A percentile compares a stretch with the other conserved stretches of the same genome.
phyloP scores from a whole-genome alignment of 345 rosid species.

The Melastoma malabathricum region DNA sequence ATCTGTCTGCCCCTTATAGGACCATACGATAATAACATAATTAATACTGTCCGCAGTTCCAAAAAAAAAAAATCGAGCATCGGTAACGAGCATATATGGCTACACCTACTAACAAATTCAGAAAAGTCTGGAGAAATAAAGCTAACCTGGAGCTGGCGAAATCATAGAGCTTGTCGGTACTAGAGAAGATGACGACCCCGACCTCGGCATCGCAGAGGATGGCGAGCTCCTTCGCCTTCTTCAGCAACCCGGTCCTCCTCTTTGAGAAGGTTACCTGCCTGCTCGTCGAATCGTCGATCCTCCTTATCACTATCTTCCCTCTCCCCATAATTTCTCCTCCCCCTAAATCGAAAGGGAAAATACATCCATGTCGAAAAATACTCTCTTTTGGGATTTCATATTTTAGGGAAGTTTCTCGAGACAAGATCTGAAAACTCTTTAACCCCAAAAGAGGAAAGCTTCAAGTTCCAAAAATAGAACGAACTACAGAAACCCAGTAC shows the following conservation, averaged over 20 bases:
- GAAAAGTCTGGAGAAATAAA: conserved; percentile 1
- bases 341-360: background rate
- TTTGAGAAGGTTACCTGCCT: conserved; percentile 54
- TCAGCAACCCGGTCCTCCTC: conserved; percentile 37
- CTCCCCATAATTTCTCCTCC: conserved; percentile 29
- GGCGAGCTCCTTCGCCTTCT: conserved; percentile 47
- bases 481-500: no score
- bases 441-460: no score
- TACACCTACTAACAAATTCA: background rate
- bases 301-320: conserved; percentile 47
- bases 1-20: no score
- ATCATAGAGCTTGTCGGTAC: conserved; percentile 40
- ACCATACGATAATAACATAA: no score
- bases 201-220: conserved; percentile 48
- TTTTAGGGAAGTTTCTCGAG: no score
- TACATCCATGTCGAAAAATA: background rate
- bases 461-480: no score
- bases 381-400: no score
- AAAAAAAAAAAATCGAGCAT: background rate
- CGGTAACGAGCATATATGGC: no score
- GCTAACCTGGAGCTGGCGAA: conserved; percentile 38
- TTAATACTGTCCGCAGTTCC: no score
- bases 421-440: no score
- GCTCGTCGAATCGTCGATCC: conserved; percentile 48
- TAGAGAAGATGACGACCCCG: conserved; percentile 44